Base-by-base conservation (phyloP, 192 early-diverging fungal genomes). In the Mortierella alpina region DNA sequence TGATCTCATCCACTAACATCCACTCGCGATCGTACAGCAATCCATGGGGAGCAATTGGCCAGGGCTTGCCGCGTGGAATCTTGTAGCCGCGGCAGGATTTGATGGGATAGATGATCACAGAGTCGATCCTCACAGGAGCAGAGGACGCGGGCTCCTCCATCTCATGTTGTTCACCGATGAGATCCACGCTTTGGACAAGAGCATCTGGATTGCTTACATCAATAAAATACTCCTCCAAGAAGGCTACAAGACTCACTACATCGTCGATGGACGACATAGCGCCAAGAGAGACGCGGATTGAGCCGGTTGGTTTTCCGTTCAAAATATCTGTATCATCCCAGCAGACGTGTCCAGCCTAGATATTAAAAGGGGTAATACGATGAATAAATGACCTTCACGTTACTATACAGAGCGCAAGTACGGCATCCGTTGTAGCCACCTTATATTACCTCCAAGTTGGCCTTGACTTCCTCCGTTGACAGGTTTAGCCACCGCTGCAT, bases 201-300 rank as follows among this genome's bases (percentile, higher is more conserved):
- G 56, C 66, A 49, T 75, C 66, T 0, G 77, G 70, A 31, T 59
- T 60, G 0, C 53, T 42, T 41, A 22, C n/a, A 40, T 85, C 86
- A 12, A 87, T 59, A 76, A 92, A 96, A 59, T 90, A 87, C 13
- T 71, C 79, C 2, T 71, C 58, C 14, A 95, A 78, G 70, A 96
- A 96, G 1, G 66, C 50, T 5, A 92, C 48, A 73, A 91, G 92
- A 5, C 57, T 50, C 23, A 86, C 79, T 23, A 92, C 70, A 54
- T 96, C 94, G 10, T 85, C 83, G 39, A 86, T 69, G 31, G 88
- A 89, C 9, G 90, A 88, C 80, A 88, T 89, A 31, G 90, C 87
- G 22, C 94, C 95, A 68, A 96, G 90, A 0, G 95, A 96, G 11
- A 96, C 84, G 4, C 95, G 90, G 48, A 96, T 59, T 1, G 91